Base-by-base conservation (phyloP, 495 filamentous ascomycete genomes). In the Neurospora discreta region DNA sequence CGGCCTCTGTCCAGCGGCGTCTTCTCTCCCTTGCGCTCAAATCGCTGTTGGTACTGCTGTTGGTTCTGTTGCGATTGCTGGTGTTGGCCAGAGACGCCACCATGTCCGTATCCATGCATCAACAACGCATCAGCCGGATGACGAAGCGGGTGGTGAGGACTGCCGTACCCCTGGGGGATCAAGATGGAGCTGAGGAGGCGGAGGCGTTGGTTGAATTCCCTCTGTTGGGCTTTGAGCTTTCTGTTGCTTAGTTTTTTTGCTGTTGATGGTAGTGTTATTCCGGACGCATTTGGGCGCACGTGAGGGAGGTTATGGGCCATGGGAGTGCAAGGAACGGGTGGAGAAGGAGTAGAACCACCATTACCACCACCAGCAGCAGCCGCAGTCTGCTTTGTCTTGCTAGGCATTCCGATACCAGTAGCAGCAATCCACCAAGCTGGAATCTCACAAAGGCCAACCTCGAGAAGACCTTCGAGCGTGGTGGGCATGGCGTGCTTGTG, bases 401-500 rank as follows among this genome's bases (percentile, higher is more conserved):
- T 26, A 9, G 23, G 1, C 72, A 40, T 11, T 60, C 43, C 65
- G 36, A 46, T 36, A n/a, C 69, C 38, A 30, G 70, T 67, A 58
- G 41, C 68, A 6, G 39, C 60, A 39, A 70, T 36, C 72, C 74
- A 84, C 83, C 83, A 84, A 33, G 58, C 71, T 1, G 82, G 82
- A 67, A 76, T 74, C 69, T 79, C 77, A 23, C 18, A 39, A 4
- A 84, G 75, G 8, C 82, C 82, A 18, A 84, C 78, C 60, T 80
- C 79, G 38, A 75, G 70, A 20, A 84, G 77, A 33, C 78, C 82
- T 2, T 71, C 73, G 0, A 74, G 30, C 7, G 78, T 80, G 72
- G 73, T 77, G 20, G 84, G 84, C 82, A 85, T 83, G 70, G 67
- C 71, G 73, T 85, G 83, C 40, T 73, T 72, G 76, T 80, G 82